These are phyloP conservation scores for Maudiozyma barnettii DNA, from an alignment of 805 yeast genomes.

Conservation along the genomic window DNA sequence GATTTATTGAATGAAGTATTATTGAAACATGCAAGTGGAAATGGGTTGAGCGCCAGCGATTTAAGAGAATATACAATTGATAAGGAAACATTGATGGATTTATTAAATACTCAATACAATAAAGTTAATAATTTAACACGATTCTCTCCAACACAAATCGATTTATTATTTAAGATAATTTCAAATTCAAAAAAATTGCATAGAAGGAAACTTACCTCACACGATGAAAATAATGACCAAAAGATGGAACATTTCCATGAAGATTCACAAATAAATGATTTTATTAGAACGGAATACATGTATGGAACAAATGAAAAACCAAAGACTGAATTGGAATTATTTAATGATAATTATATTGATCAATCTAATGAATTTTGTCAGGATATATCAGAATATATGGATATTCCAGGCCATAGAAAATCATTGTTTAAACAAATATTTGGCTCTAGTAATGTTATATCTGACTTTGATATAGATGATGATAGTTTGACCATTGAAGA, in stretches of 20 bases:
- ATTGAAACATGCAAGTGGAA: conserved; percentile 26
- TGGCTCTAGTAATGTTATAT: neutral
- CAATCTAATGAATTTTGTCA: conserved; percentile 17
- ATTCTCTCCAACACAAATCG: conserved; percentile 35
- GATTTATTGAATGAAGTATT: conserved; percentile 33
- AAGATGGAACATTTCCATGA: conserved; percentile 10
- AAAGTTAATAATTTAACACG: conserved; percentile 34
- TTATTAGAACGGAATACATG: conserved; percentile 22
- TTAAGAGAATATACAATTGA: conserved; percentile 28
- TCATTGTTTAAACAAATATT: neutral
- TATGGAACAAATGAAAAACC: conserved; percentile 13
- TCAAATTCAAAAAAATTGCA: conserved; percentile 28
- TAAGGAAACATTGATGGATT: conserved; percentile 28
- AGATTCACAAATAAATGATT: conserved; percentile 21
- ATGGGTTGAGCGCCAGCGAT: conserved; percentile 23
- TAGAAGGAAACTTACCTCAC: conserved; percentile 2
- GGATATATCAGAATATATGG: conserved; percentile 1
- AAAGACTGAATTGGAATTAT: conserved; percentile 16
- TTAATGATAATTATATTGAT: conserved; percentile 23
- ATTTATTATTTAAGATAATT: conserved; percentile 30
- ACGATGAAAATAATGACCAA: neutral
- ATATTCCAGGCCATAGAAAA: neutral
- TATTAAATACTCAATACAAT: conserved; percentile 31
- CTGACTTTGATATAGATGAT: neutral
- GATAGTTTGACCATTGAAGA: conserved; percentile 29